phyloP scores from a whole-genome alignment of 257 asterid species.

The Gentiana macrophylla region DNA sequence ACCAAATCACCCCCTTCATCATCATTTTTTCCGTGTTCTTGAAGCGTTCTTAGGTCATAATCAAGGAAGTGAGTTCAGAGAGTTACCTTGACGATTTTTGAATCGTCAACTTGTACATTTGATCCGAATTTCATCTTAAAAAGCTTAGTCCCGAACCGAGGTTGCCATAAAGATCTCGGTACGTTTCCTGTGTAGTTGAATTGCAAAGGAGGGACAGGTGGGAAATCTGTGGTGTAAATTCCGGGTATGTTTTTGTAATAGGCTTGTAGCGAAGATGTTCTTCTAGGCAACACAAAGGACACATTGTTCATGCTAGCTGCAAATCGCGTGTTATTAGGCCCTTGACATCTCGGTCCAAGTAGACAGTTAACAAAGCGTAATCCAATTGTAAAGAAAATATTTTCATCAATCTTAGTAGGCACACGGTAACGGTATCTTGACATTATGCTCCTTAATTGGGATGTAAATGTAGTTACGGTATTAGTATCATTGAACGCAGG shows the following conservation, averaged over 20 bases:
- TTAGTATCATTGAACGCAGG: slow-evolving; percentile 29
- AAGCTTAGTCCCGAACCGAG: slow-evolving; percentile 14
- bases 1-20: too few relatives aligned
- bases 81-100: too few relatives aligned
- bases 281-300: slow-evolving; percentile 31
- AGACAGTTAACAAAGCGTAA: slow-evolving; percentile 22
- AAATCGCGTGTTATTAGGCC: slow-evolving; percentile 34
- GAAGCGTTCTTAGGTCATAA: too few relatives aligned
- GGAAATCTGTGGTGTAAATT: slow-evolving; percentile 22
- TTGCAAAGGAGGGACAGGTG: slow-evolving; percentile 20
- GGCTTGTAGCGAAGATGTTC: slow-evolving; percentile 34
- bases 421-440: slow-evolving; percentile 13
- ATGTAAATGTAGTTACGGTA: slow-evolving; percentile 20
- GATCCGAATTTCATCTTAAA: slow-evolving; percentile 19
- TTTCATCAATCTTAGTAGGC: slow-evolving; percentile 24
- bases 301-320: slow-evolving; percentile 35
- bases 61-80: too few relatives aligned
- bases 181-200: slow-evolving; percentile 26
- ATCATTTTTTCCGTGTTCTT: too few relatives aligned
- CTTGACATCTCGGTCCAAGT: slow-evolving; percentile 34
- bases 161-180: slow-evolving; percentile 23
- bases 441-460: slow-evolving; percentile 14
- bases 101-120: slow-evolving; percentile 15
- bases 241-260: slow-evolving; percentile 24
- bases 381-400: slow-evolving; percentile 35